Evolutionary conservation across 2,329 filamentous ascomycete genomes (phyloP), one percentile per base, ranked within the genome.

Genomic region (Setomelanomma holmii): DNA sequence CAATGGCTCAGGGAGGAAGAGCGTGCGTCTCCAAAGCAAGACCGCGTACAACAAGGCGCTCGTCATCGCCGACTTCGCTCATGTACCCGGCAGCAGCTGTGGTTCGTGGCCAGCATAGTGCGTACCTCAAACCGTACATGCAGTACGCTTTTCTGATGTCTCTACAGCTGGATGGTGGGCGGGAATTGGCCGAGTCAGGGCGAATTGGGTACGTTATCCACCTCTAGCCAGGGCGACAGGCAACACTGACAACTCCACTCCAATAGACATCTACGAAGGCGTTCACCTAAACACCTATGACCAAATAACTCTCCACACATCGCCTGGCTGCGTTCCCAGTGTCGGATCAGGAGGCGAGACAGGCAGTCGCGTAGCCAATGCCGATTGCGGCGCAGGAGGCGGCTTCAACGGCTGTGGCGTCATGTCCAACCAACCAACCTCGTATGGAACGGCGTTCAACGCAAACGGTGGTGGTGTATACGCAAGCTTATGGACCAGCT

Each of bases 401-500:
- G 73, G 70, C 35, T 74, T 57, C 56, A 59, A 59, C 12, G 73
- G 73, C 30, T 76, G 73, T 40, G 67, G 69, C 14, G 64, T 73
- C 19, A 16, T 56, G 4, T 67, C 66, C 40, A 63, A 56, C 34
- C 61, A 48, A 22, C 53, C 68, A 2, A 68, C 64, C 19, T 68
- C 71, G 3, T 76, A 72, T 47, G 75, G 75, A 14, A 72, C 69
- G 1, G 63, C 67, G 0, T 77, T 78, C 61, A 77, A 78, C 41
- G 65, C 64, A 14, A 72, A 70, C 19, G 75, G 75, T 8, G 78
- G 78, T 33, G 78, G 77, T 22, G 74, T 79, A 0, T 80, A 78
- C 47, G 77, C 75, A 8, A 67, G 74, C 3, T 67, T 75, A 12
- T 78, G 78, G 69, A 78, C 73, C 1, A 60, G 63, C 19, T 69